These are phyloP conservation scores for Wickerhamiella australiensis DNA, from an alignment of 805 yeast genomes.

Conservation along the genomic window DNA sequence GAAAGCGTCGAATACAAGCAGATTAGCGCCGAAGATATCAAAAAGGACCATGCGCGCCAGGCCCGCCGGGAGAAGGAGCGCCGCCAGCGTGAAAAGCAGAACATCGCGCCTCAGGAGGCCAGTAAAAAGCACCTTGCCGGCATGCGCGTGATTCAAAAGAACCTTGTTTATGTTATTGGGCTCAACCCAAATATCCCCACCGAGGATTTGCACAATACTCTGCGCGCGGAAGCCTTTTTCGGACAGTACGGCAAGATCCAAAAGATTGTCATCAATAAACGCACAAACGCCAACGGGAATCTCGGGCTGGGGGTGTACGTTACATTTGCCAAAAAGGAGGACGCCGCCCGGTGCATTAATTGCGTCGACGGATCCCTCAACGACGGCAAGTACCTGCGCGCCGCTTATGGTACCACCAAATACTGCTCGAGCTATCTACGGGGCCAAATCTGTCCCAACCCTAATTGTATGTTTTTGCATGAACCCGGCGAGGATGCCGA, in stretches of 20 bases:
- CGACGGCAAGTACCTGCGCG: slow-evolving; percentile 80
- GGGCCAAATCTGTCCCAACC: slow-evolving; percentile 95
- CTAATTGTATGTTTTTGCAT: slow-evolving; percentile 96
- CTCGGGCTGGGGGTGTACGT: slow-evolving; percentile 93
- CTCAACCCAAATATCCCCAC: slow-evolving; percentile 75
- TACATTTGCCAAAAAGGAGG: slow-evolving; percentile 85
- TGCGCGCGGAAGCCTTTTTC: slow-evolving; percentile 84
- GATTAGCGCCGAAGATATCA: slow-evolving; percentile 77
- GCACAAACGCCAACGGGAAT: slow-evolving; percentile 47
- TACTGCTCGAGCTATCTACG: slow-evolving; percentile 93
- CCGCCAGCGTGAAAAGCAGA: slow-evolving; percentile 70
- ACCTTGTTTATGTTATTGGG: slow-evolving; percentile 91
- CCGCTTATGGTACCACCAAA: slow-evolving; percentile 97
- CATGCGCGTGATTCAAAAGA: slow-evolving; percentile 96
- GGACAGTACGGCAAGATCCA: slow-evolving; percentile 97
- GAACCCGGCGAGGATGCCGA: slow-evolving; percentile 99
- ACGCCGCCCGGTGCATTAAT: slow-evolving; percentile 84
- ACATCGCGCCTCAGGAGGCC: slow-evolving; percentile 13
- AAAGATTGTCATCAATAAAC: slow-evolving; percentile 78
- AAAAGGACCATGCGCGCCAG: slow-evolving; percentile 65
- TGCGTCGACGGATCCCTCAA: slow-evolving; percentile 86
- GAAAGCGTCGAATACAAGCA: slow-evolving; percentile 79
- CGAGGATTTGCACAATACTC: slow-evolving; percentile 69
- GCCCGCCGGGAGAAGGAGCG: slow-evolving; percentile 61
- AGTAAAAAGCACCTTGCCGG: slow-evolving; percentile 81